phyloP scores from a whole-genome alignment of 2,329 filamentous ascomycete species.

The Calcarisporium arbuscula region DNA sequence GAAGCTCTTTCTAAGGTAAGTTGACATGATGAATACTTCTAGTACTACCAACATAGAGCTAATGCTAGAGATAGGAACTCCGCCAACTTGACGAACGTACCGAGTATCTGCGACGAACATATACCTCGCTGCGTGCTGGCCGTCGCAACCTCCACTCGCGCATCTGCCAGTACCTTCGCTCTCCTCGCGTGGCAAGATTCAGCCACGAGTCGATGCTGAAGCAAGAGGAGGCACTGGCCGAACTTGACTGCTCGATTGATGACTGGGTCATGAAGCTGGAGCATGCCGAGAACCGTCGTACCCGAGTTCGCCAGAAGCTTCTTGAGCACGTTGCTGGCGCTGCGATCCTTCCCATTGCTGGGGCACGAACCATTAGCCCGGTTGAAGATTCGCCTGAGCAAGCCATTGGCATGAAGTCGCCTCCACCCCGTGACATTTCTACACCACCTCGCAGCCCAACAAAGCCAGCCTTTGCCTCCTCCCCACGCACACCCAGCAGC shows the following conservation, averaged over 20 bases:
- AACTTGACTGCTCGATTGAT: constrained; percentile 72
- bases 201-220: constrained; percentile 69
- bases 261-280: constrained; percentile 79
- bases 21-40: neutral
- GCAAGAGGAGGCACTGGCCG: constrained; percentile 72
- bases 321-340: constrained; percentile 76
- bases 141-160: constrained; percentile 70
- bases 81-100: constrained; percentile 70
- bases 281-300: constrained; percentile 69
- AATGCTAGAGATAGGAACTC: constrained; percentile 68
- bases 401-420: constrained; percentile 32
- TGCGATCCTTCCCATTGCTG: constrained; percentile 39
- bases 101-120: constrained; percentile 71
- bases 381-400: constrained; percentile 35
- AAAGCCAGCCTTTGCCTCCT: constrained; percentile 30
- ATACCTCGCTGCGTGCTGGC: constrained; percentile 67
- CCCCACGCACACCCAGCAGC: constrained; percentile 25
- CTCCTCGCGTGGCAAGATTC: constrained; percentile 63
- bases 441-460: constrained; percentile 56
- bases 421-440: constrained; percentile 37
- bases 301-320: constrained; percentile 69
- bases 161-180: constrained; percentile 71
- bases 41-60: constrained; percentile 8
- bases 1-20: constrained; percentile 58
- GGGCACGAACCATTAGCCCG: constrained; percentile 14